A percentile compares a stretch with the other conserved stretches of the same genome.
Conservation (phyloP, 2,329 filamentous ascomycete species). For the Emydomyces testavorans region DNA sequence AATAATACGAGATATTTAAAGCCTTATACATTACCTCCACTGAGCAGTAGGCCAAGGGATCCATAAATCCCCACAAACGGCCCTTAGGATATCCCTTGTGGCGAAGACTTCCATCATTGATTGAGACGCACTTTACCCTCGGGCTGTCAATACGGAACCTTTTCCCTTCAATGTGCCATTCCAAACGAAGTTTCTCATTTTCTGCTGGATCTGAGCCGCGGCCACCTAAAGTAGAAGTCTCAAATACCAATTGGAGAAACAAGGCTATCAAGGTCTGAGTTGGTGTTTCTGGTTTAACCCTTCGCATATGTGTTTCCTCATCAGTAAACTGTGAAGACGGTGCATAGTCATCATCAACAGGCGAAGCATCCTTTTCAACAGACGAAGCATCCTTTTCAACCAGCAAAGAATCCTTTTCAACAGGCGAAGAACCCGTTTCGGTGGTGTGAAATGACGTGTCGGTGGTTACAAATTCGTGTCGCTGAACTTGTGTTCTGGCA, state of each 20-base stretch:
- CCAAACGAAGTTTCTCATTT: not conserved
- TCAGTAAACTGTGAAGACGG: not conserved
- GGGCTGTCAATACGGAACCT: not conserved
- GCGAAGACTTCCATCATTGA: not conserved
- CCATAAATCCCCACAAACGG: not conserved
- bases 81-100: not conserved
- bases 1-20: not conserved
- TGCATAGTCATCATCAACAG: not conserved
- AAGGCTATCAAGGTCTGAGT: not conserved
- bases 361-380: not conserved
- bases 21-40: not conserved
- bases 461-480: too few species aligned
- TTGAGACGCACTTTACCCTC: not conserved
- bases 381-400: not conserved
- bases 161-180: not conserved
- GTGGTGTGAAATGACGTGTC: too few species aligned
- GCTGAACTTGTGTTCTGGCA: too few species aligned
- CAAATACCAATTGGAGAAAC: not conserved
- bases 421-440: too few species aligned
- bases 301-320: not conserved
- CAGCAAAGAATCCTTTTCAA: too few species aligned
- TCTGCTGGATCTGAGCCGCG: not conserved
- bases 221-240: not conserved
- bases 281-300: not conserved
- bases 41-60: not conserved